Evolutionary conservation across 148 eudicot species (phyloP).

Genomic region (Spergularia bocconei): DNA sequence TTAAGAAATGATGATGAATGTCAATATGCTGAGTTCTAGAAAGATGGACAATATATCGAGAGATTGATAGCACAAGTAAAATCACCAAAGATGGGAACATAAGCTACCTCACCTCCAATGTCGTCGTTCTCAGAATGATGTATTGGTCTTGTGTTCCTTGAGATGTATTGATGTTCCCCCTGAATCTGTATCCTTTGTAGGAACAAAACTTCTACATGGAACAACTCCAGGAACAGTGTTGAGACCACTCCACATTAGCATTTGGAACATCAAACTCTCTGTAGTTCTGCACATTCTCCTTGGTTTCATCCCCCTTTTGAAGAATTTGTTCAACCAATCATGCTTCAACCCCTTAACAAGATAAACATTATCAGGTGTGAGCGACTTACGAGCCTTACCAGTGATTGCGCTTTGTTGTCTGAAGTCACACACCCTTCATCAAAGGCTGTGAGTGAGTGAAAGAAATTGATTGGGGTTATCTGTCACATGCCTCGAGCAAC

Average conservation of each 20-base stretch:
- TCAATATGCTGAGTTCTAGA: not conserved
- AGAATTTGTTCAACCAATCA: not conserved
- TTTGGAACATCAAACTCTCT: too few relatives aligned
- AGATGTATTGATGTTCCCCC: too few relatives aligned
- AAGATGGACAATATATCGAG: not conserved
- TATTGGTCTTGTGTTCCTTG: too few relatives aligned
- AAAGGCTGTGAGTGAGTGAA: not conserved
- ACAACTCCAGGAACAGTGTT: too few relatives aligned
- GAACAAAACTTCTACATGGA: too few relatives aligned
- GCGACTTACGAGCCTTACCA: constrained; percentile 16
- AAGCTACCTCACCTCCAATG: not conserved
- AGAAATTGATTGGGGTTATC: not conserved
- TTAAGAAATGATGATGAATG: not conserved
- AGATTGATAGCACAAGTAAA: constrained; percentile 6
- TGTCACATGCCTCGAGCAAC: constrained; percentile 10
- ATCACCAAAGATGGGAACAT: not conserved
- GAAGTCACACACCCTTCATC: constrained; percentile 14
- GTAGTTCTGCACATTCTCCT: too few relatives aligned
- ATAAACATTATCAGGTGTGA: not conserved
- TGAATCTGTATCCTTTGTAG: too few relatives aligned
- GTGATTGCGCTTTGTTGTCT: not conserved
- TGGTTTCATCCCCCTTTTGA: not conserved
- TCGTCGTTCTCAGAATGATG: too few relatives aligned
- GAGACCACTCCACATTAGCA: too few relatives aligned
- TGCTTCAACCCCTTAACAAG: not conserved